Conservation (phyloP, 371 early-diverging fungal genomes). For the Quaeritorhiza haematococci region DNA sequence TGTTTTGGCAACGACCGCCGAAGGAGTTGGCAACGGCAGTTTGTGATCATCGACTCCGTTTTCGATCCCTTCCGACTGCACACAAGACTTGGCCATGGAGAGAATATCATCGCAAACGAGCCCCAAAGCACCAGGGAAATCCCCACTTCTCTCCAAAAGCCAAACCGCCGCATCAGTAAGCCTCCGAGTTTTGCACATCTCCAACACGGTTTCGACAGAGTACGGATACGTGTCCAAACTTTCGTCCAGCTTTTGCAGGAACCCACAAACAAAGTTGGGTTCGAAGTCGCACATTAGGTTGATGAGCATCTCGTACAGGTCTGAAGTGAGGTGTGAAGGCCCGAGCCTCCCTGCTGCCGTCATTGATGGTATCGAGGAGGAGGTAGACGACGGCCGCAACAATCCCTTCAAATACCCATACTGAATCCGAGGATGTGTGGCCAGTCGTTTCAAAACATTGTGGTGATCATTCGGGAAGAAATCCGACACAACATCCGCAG, state of each 20-base stretch:
- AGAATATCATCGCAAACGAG: slow-evolving; percentile 49
- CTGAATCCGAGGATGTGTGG: slow-evolving; percentile 47
- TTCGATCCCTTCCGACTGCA: no score
- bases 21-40: no score
- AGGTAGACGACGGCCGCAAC: slow-evolving; percentile 54
- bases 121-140: slow-evolving; percentile 60
- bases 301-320: slow-evolving; percentile 63
- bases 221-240: slow-evolving; percentile 53
- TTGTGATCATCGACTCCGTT: no score
- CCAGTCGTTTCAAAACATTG: slow-evolving; percentile 50
- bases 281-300: slow-evolving; percentile 65
- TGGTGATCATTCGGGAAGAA: slow-evolving; percentile 62
- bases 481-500: slow-evolving; percentile 52
- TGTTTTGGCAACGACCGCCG: no score
- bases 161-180: slow-evolving; percentile 72
- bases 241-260: slow-evolving; percentile 50
- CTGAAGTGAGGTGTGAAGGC: slow-evolving; percentile 12
- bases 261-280: slow-evolving; percentile 55
- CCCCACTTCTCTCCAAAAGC: slow-evolving; percentile 69
- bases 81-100: no score
- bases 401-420: slow-evolving; percentile 66
- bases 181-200: slow-evolving; percentile 51
- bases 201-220: slow-evolving; percentile 49
- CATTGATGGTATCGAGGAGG: no score
- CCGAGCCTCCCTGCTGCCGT: slow-evolving; percentile 13